These are phyloP conservation scores for Paramecium pentaurelia DNA, from an alignment of 73 alveolate species.

Conservation along the genomic window DNA sequence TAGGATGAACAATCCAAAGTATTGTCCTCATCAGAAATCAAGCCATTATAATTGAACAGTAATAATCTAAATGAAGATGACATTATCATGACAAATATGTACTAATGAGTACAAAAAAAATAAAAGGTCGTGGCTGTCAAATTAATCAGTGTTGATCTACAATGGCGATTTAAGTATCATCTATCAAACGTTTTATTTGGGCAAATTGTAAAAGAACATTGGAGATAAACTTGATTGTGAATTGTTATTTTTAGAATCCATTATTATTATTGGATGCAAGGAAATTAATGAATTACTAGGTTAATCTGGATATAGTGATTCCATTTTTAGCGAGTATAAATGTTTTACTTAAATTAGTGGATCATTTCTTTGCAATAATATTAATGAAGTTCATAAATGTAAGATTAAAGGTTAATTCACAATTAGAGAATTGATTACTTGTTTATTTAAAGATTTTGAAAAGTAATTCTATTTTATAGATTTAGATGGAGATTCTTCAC, in stretches of 20 bases:
- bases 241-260: not conserved
- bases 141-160: not conserved
- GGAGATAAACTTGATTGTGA: conserved; percentile 8
- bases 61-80: not conserved
- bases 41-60: not conserved
- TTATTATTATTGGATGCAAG: not conserved
- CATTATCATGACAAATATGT: not conserved
- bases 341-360: not conserved
- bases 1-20: not conserved
- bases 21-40: not conserved
- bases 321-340: not conserved
- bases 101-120: not conserved
- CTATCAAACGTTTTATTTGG: conserved; percentile 1
- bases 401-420: not conserved
- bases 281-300: not conserved
- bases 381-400: not conserved
- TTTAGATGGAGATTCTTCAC: conserved; percentile 5
- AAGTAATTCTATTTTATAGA: not conserved
- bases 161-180: not conserved
- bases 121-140: not conserved
- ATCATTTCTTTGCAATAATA: not conserved
- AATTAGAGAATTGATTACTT: not conserved
- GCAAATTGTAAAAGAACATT: not conserved
- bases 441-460: not conserved
- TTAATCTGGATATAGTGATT: not conserved